Percentiles rank a stretch among this genome's conserved stretches.
Evolutionary conservation across 2,329 filamentous ascomycete species (phyloP).

Genomic region (Penicillium sp.): DNA sequence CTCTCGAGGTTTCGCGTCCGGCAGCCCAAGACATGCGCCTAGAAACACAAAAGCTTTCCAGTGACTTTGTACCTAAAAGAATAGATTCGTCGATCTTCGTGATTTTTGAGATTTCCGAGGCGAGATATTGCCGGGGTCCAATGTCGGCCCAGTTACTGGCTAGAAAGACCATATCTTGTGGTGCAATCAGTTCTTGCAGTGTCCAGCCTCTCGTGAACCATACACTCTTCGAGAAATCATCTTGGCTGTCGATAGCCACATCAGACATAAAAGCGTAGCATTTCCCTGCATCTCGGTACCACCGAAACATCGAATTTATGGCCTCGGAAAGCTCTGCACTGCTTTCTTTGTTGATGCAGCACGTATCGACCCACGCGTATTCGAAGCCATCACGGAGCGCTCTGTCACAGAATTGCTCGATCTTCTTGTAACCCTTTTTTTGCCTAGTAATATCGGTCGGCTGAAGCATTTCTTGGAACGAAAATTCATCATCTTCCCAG

Average conservation of each 20-base stretch:
- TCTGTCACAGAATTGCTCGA: neutral
- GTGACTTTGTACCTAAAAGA: too few species aligned
- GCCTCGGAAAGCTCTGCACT: conserved; percentile 24
- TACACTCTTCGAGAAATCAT: too few species aligned
- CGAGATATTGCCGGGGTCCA: too few species aligned
- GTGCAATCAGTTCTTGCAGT: too few species aligned
- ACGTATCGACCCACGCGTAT: conserved; percentile 24
- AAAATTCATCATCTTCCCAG: neutral
- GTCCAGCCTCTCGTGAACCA: too few species aligned
- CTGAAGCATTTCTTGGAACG: neutral
- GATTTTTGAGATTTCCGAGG: too few species aligned
- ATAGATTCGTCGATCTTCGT: too few species aligned
- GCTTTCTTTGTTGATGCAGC: conserved; percentile 28
- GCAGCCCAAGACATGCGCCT: neutral
- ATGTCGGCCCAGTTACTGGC: too few species aligned
- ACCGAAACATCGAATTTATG: conserved; percentile 20
- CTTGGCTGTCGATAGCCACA: neutral
- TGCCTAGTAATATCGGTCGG: neutral
- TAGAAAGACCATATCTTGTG: too few species aligned
- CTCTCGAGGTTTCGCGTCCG: neutral
- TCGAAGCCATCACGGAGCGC: neutral
- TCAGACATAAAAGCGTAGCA: neutral
- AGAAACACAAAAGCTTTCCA: neutral
- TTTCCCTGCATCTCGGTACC: conserved; percentile 20
- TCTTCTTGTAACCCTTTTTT: neutral